Conservation (phyloP, 371 early-diverging fungal genomes). For the Saksenaea oblongispora region DNA sequence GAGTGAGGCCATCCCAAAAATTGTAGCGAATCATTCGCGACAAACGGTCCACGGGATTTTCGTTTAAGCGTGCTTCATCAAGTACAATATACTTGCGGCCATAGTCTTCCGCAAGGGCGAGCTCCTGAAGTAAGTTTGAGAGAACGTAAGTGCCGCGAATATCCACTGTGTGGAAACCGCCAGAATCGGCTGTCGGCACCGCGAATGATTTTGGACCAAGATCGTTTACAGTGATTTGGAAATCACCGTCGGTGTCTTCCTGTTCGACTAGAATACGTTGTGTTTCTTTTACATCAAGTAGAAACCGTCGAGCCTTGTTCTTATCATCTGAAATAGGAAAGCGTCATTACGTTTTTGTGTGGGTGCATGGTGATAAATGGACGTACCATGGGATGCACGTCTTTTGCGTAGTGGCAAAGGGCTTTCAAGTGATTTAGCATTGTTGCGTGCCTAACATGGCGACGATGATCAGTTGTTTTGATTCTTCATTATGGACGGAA, state of each 20-base stretch:
- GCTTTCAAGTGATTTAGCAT: neutral
- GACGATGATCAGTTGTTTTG: neutral
- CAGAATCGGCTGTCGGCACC: constrained; percentile 86
- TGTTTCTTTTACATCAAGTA: constrained; percentile 87
- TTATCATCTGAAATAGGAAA: constrained; percentile 64
- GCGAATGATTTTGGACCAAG: constrained; percentile 88
- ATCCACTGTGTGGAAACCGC: constrained; percentile 85
- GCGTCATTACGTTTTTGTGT: neutral
- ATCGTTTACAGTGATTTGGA: constrained; percentile 93
- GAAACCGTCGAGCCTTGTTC: constrained; percentile 71
- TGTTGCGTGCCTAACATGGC: constrained; percentile 5
- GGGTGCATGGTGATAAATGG: neutral
- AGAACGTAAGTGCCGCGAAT: constrained; percentile 95
- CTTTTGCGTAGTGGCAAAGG: constrained; percentile 24
- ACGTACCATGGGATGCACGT: constrained; percentile 47
- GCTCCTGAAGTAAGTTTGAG: constrained; percentile 92
- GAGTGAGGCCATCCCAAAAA: constrained; percentile 95
- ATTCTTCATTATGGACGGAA: neutral
- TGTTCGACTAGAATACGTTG: constrained; percentile 81
- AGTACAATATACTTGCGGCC: constrained; percentile 85
- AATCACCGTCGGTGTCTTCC: constrained; percentile 95
- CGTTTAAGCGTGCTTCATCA: constrained; percentile 86
- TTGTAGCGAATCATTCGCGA: constrained; percentile 87
- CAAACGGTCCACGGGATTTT: constrained; percentile 92
- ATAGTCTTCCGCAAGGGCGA: constrained; percentile 88